phyloP scores from a whole-genome alignment of 2,329 filamentous ascomycete genomes.

The Aspergillus japonicus region DNA sequence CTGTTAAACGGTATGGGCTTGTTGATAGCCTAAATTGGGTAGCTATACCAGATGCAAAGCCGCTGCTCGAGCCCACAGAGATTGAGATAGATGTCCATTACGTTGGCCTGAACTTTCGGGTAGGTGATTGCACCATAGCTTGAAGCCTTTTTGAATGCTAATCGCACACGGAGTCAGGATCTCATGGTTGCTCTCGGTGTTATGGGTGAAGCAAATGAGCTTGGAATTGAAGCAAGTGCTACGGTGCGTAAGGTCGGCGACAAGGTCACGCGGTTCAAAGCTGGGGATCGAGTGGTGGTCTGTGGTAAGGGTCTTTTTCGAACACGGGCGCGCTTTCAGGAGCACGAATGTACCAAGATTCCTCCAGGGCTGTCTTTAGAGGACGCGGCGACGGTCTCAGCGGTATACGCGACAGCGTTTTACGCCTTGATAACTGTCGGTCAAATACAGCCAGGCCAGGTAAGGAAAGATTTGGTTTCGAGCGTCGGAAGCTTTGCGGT shows the following conservation, averaged over 20 bases:
- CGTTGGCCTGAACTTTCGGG: constrained; percentile 8
- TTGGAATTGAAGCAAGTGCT: constrained; percentile 36
- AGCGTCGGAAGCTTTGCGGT: too few species aligned
- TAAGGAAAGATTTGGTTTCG: neutral
- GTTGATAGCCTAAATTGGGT: too few species aligned
- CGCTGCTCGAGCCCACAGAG: neutral
- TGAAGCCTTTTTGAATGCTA: too few species aligned
- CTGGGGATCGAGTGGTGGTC: constrained; percentile 32
- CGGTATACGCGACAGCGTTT: constrained; percentile 16
- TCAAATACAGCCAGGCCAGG: constrained; percentile 23
- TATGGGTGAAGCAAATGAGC: constrained; percentile 16
- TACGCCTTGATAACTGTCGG: constrained; percentile 25
- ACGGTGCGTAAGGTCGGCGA: constrained; percentile 31
- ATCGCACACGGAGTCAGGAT: neutral
- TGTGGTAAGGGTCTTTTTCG: constrained; percentile 11
- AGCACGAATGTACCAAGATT: neutral
- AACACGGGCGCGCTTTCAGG: neutral
- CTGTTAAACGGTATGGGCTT: too few species aligned
- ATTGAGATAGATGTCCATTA: constrained; percentile 8
- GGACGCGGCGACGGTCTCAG: constrained; percentile 15
- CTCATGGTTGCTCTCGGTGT: constrained; percentile 20
- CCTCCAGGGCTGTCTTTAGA: constrained; percentile 6
- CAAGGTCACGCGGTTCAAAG: constrained; percentile 21
- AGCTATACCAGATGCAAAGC: too few species aligned
- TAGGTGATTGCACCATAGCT: too few species aligned